Base-by-base conservation (phyloP, 2,329 filamentous ascomycete species). In the Monilinia vaccinii-corymbosi region DNA sequence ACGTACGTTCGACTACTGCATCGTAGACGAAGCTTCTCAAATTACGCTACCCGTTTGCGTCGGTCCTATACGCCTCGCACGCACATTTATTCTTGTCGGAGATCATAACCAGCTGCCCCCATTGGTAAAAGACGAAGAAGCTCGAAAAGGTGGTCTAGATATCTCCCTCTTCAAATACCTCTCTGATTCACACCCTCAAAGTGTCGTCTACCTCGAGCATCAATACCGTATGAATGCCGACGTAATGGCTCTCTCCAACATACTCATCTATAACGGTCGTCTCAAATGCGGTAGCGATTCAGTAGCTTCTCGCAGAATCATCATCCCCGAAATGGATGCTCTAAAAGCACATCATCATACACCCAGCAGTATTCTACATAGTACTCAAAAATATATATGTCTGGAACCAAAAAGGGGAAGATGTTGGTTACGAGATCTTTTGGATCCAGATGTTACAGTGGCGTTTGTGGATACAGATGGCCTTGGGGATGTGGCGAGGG, bases 181-280 rank as follows among this genome's bases (percentile, higher is more conserved):
- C 14, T 97, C 91, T 1, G 94, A 97, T 69, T 81, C 83, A 0
- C 92, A 97, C 64, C 92, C 94, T 0, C 78, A 84, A 50, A 91
- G 91, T 0, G 92, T 99, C 2, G 90, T 95, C 63, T 96, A 89
- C 64, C 81, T 99, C 1, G 91, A 94, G 68, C 91, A 97, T 69
- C 94, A 99, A 72, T 99, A 99, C 71, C 90, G 94, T 63, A 99
- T 99, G 94, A 96, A 91, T 69, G 89, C 94, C 66, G 94, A 99
- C 63, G 89, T 99, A 62, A 97, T 97, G 93, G 81, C 87, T 2
- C 81, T 99, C 16, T 95, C 91, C 64, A 99, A 97, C 73, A 88
- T 83, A 1, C 81, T 99, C 60, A 97, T 99, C 68, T 99, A 99
- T 75, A 80, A 86, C n/a, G 93, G 92, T 5, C 83, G 86, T 40